Evolutionary conservation across 176 grass and related monocot species (phyloP).

Genomic region (Oryza coarctata): DNA sequence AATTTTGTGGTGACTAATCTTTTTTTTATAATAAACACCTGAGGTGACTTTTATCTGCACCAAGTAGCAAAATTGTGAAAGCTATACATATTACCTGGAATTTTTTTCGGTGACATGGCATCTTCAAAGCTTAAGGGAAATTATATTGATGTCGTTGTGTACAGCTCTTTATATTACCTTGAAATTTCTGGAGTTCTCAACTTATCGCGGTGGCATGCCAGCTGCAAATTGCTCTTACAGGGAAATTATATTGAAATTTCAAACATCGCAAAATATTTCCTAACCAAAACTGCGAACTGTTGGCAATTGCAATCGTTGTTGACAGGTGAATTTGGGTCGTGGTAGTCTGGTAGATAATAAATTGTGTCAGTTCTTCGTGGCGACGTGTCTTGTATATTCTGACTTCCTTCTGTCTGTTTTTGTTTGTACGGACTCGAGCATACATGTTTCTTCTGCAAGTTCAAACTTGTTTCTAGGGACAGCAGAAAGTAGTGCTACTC

Average conservation of each 20-base stretch:
- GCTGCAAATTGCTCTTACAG: background rate
- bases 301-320: background rate
- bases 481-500: background rate
- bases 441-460: background rate
- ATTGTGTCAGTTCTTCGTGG: background rate
- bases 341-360: too few species aligned
- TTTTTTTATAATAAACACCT: conserved; percentile 19
- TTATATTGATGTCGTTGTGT: background rate
- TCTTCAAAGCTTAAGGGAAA: background rate
- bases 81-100: background rate
- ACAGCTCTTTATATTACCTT: background rate
- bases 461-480: background rate
- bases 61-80: background rate
- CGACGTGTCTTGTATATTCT: background rate
- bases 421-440: background rate
- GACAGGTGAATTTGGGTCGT: background rate
- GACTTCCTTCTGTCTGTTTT: background rate
- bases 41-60: background rate
- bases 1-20: conserved; percentile 50
- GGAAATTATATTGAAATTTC: background rate
- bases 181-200: background rate
- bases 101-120: background rate
- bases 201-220: background rate
- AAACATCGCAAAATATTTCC: background rate
- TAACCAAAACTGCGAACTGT: background rate